Evolutionary conservation across 495 filamentous ascomycete species (phyloP).

Genomic region (Penicillium canescens): DNA sequence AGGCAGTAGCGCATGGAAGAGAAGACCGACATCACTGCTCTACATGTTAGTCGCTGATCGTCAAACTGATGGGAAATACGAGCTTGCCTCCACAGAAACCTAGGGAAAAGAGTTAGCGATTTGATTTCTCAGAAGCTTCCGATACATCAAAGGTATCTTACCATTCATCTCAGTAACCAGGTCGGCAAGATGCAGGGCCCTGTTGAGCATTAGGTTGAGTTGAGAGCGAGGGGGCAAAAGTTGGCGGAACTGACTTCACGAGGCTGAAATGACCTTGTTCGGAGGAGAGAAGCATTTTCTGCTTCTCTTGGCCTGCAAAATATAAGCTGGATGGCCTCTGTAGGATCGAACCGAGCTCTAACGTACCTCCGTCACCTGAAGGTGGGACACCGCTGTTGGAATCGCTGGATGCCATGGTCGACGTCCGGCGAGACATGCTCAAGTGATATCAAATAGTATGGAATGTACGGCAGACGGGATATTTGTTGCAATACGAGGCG

Average conservation of each 20-base stretch:
- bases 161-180: constrained; percentile 95
- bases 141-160: constrained; percentile 32
- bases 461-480: background rate
- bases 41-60: constrained; percentile 24
- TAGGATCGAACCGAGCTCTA: constrained; percentile 11
- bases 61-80: constrained; percentile 1
- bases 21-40: constrained; percentile 84
- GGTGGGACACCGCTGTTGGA: constrained; percentile 37
- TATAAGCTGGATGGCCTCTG: constrained; percentile 18
- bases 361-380: constrained; percentile 43
- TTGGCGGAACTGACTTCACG: constrained; percentile 53
- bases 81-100: constrained; percentile 56
- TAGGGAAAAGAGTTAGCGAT: constrained; percentile 27
- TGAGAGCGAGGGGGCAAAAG: constrained; percentile 1
- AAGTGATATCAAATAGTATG: constrained; percentile 13
- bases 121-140: background rate
- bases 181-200: constrained; percentile 91
- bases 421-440: constrained; percentile 50
- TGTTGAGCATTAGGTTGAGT: constrained; percentile 31
- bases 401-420: constrained; percentile 40
- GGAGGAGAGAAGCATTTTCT: constrained; percentile 76
- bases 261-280: constrained; percentile 79
- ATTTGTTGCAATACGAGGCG: constrained; percentile 1
- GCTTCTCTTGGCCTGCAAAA: constrained; percentile 70
- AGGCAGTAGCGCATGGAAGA: constrained; percentile 94